Conservation (phyloP, 2,329 filamentous ascomycete genomes). For the Sporothrix globosa region DNA sequence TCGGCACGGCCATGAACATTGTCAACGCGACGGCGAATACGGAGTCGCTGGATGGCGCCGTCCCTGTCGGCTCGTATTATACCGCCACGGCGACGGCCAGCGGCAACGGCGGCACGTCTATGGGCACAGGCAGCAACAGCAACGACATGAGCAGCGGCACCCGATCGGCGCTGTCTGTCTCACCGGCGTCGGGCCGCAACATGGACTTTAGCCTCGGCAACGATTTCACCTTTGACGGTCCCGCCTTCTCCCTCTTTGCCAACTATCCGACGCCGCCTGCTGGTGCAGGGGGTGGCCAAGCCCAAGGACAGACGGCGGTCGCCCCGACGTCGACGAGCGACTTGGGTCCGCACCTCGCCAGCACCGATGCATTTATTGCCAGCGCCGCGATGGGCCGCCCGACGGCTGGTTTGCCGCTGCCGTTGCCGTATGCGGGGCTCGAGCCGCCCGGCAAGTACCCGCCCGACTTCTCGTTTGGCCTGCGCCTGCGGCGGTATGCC, state of each 20-base stretch:
- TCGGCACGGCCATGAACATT: slow-evolving; percentile 15
- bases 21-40: neutral
- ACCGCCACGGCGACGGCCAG: neutral
- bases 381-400: slow-evolving; percentile 39
- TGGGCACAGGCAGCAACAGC: neutral
- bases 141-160: slow-evolving; percentile 23
- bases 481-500: slow-evolving; percentile 68
- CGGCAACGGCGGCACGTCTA: neutral
- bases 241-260: slow-evolving; percentile 13
- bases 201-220: slow-evolving; percentile 16
- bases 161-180: slow-evolving; percentile 4
- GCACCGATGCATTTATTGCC: slow-evolving; percentile 24
- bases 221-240: slow-evolving; percentile 12
- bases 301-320: slow-evolving; percentile 21
- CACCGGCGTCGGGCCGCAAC: slow-evolving; percentile 33
- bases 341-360: slow-evolving; percentile 19
- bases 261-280: neutral
- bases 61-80: neutral
- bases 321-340: slow-evolving; percentile 25
- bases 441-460: slow-evolving; percentile 58
- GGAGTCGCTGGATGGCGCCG: neutral
- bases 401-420: no score
- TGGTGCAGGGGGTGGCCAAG: neutral
- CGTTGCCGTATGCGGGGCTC: slow-evolving; percentile 43
- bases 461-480: slow-evolving; percentile 69